A percentile compares a stretch with the other conserved stretches of the same genome.
These are phyloP conservation scores for Chlorella ohadii DNA, from an alignment of 139 green algal species.

Conservation along the genomic window DNA sequence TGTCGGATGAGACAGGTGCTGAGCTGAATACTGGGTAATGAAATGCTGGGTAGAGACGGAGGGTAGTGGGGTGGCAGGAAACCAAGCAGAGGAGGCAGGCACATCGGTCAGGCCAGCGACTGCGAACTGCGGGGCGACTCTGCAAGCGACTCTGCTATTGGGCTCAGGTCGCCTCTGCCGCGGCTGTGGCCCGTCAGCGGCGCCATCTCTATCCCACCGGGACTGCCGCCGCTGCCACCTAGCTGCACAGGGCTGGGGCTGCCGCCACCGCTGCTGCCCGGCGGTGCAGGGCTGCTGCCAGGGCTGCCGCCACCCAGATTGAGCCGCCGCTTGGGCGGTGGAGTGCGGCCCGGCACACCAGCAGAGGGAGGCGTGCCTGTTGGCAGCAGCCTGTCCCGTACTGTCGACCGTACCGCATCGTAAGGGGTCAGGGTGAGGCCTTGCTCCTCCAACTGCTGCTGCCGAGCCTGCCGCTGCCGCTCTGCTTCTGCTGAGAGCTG, in stretches of 20 bases:
- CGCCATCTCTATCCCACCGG: background rate
- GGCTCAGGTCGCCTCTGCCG: no score
- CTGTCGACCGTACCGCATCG: background rate
- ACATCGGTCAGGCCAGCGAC: no score
- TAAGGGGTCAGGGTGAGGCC: background rate
- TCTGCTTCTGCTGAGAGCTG: background rate
- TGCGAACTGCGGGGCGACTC: no score
- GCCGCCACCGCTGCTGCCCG: background rate
- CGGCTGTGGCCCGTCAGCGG: no score
- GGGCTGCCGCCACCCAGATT: background rate
- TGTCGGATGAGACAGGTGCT: no score
- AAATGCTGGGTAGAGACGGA: no score
- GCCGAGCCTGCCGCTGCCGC: background rate
- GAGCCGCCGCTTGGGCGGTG: background rate
- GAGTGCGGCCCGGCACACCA: no score
- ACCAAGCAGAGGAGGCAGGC: no score
- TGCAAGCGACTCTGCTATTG: no score
- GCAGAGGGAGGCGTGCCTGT: background rate
- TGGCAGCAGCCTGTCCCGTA: slow-evolving; percentile 8
- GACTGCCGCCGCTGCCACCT: background rate
- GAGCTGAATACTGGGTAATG: no score
- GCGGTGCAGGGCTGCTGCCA: background rate
- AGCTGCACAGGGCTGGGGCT: background rate
- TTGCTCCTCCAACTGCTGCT: slow-evolving; percentile 9
- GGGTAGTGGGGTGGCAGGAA: no score